Evolutionary conservation across 805 yeast genomes (phyloP).

Genomic region (Barnettozyma vustinii): DNA sequence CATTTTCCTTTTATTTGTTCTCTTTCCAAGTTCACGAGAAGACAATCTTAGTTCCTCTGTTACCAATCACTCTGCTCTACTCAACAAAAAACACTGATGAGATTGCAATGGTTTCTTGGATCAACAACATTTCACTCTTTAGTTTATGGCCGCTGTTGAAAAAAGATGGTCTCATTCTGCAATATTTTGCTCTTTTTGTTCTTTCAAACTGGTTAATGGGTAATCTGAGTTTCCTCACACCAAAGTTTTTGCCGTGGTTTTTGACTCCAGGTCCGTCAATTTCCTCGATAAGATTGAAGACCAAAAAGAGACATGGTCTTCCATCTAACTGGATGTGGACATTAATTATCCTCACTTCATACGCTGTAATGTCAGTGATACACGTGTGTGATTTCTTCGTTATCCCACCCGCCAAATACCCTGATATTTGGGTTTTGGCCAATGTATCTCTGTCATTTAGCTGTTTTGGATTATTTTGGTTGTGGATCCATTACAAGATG

Average conservation of each 20-base stretch:
- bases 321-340: slow-evolving; percentile 49
- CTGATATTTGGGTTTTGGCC: slow-evolving; percentile 81
- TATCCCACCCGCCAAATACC: slow-evolving; percentile 55
- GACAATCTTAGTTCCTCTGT: slow-evolving; percentile 77
- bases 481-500: slow-evolving; percentile 71
- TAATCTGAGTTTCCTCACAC: slow-evolving; percentile 49
- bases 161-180: slow-evolving; percentile 68
- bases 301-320: slow-evolving; percentile 36
- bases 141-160: slow-evolving; percentile 84
- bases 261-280: slow-evolving; percentile 42
- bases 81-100: slow-evolving; percentile 49
- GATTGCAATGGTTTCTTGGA: slow-evolving; percentile 79
- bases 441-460: slow-evolving; percentile 72
- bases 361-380: slow-evolving; percentile 42
- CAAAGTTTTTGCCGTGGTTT: slow-evolving; percentile 34
- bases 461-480: slow-evolving; percentile 68
- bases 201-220: slow-evolving; percentile 80
- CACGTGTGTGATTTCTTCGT: slow-evolving; percentile 49
- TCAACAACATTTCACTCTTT: slow-evolving; percentile 76
- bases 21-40: slow-evolving; percentile 97
- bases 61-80: slow-evolving; percentile 71
- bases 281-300: slow-evolving; percentile 26
- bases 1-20: slow-evolving; percentile 85
- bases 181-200: slow-evolving; percentile 56
- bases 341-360: slow-evolving; percentile 45